Base-by-base conservation (phyloP, 768 basidiomycete genomes). In the Russula sp. region DNA sequence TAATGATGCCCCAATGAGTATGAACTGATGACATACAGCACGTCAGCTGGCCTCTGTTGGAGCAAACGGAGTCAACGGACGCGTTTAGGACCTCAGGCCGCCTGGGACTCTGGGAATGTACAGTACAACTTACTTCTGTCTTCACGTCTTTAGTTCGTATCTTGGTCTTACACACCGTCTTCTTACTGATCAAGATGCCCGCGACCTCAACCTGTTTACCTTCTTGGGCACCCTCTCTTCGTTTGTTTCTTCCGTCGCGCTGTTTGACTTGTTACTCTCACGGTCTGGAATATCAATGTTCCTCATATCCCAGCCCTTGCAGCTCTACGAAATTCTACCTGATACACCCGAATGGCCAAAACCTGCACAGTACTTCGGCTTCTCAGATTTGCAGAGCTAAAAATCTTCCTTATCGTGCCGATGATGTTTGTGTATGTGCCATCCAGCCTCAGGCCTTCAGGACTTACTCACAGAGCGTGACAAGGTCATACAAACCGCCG, bases 401-500 rank as follows among this genome's bases (percentile, higher is more conserved):
- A 81, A 94, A 94, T 71, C 92, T 90, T 32, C 90, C 89, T 62
- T 92, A 94, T 76, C 82, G 93, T 68, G 88, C 90, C 52, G 88
- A 93, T 73, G 91, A 94, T 72, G 89, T 92, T 69, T 72, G 89
- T 83, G 55, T 2, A n/a, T n/a, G n/a, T 26, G 53, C 46, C 51
- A 36, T 36, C 24, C 34, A 2, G 28, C 2, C 28, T 30, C 28
- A 38, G 50, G 96, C 46, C 80, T 98, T 46, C 96, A 98, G 72
- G 88, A 88, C 62, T 81, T 98, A 63, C 84, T 98, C 48, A 89
- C 84, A 16, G 96, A 98, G 76, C 84, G 93, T 58, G 95, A 98
- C 76, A 93, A 94, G 75, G 90, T 89, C 22, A 85, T 98, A 52
- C 88, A 92, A 74, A 90, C 92, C 71, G n/a, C n/a, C n/a, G n/a